Base-by-base conservation (phyloP, 176 grass and related monocot species). In the Musa beccarii region DNA sequence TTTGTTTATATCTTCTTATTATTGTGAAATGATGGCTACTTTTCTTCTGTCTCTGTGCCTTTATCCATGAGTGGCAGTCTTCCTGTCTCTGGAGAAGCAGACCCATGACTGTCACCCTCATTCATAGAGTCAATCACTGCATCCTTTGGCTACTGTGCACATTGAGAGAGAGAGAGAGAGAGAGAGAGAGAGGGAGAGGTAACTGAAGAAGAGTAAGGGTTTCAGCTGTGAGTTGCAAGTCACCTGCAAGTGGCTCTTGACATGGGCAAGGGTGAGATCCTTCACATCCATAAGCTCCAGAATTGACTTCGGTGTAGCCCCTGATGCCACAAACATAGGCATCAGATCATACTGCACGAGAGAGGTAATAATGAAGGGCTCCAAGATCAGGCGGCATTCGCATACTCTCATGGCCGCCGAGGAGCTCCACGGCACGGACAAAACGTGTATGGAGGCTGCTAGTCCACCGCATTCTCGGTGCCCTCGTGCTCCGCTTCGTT, bases 231-330 rank as follows among this genome's bases (percentile, higher is more conserved):
- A 43, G 34, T 43, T 43, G 34, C 13, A 13, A 74, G 69, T 15
- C 54, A 86, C 84, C 84, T 86, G 84, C 51, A 86, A 86, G 63
- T 86, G 84, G 65, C 79, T 81, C 80, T 86, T 86, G 55, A 86
- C 84, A 86, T 85, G 83, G 23, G 83, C 83, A 61, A 85, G 50
- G 16, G 83, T 85, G 51, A 85, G 83, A 81, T 85, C 84, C 25
- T 86, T 86, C 74, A 82, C 79, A 78, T 86, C 84, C 84, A 86
- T 86, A 8, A 86, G 75, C 75, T 82, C 79, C 72, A 86, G 69
- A 69, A 86, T 79, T 34, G 84, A 82, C 54, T 86, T 86, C 49
- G 84, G 84, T 53, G 84, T 86, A 19, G 84, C 84, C 69, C 83
- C 83, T 85, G 52, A 23, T 8, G 51, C 53, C 21, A 59, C 23